Evolutionary conservation across 768 basidiomycete genomes (phyloP), one percentile per base, ranked within the genome.

Genomic region (Epithele typhae): DNA sequence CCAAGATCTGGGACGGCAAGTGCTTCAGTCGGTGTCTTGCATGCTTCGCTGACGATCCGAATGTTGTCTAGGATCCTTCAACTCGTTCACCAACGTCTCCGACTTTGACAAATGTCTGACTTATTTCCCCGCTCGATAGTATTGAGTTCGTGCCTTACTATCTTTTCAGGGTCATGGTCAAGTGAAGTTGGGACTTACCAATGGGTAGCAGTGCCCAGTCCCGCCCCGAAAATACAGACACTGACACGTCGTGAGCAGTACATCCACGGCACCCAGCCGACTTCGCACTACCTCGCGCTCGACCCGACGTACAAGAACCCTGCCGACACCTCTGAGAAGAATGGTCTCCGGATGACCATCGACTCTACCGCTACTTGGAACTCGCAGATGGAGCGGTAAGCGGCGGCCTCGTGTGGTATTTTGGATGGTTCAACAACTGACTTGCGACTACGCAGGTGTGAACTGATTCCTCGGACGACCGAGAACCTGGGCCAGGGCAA

Each of bases 221-320:
- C n/a, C n/a, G n/a, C n/a, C n/a, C n/a, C n/a, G n/a, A n/a, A n/a
- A n/a, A 18, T 19, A 18, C 27, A 18, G 33, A 10, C n/a, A 32
- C 42, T 32, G n/a, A 41, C 25, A 14, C 22, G 1, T 17, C 12
- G 6, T n/a, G n/a, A n/a, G 32, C 34, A 63, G 64, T 70, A 70
- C 60, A 83, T 83, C 57, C 78, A 83, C 48, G 80, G 81, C 33
- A 68, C 61, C 43, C 61, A 67, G 42, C 61, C 73, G 11, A 79
- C 79, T 2, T 75, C 76, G 21, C 59, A 68, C 36, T 83, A 81
- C 62, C 68, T 83, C 40, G 73, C 69, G 10, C 62, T 80, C 36
- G 67, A 65, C 30, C 61, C 78, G 1, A 56, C 64, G 17, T 81
- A 72, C 70, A 79, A 81, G 63, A 82, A 82, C 60, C 80, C 81